A percentile compares a stretch with the other conserved stretches of the same genome.
phyloP scores from a whole-genome alignment of 2,329 filamentous ascomycete species.

The Paramyrothecium roridum region DNA sequence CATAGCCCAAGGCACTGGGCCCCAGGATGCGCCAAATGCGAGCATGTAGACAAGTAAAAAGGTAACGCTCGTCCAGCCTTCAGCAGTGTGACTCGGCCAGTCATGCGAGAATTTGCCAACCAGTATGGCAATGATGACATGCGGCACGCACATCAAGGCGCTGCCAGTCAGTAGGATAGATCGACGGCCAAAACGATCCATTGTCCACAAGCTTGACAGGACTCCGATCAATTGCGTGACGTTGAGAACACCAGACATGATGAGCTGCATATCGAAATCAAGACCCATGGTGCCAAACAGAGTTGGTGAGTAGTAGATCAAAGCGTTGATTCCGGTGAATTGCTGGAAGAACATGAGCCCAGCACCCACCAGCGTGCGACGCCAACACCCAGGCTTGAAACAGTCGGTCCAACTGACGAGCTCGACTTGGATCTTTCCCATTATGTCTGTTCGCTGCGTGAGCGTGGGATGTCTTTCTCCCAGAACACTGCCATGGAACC shows the following conservation, averaged over 20 bases:
- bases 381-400: no score
- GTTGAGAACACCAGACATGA: conserved; percentile 66
- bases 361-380: conserved; percentile 61
- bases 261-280: no score
- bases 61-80: conserved; percentile 65
- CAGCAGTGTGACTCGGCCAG: conserved; percentile 54
- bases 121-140: conserved; percentile 70
- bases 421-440: conserved; percentile 67
- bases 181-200: conserved; percentile 62
- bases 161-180: conserved; percentile 62
- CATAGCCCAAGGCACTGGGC: conserved; percentile 71
- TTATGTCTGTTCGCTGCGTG: conserved; percentile 58
- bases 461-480: conserved; percentile 67
- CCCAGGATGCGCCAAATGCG: conserved; percentile 75
- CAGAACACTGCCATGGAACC: conserved; percentile 72
- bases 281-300: no score
- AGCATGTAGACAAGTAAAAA: conserved; percentile 76
- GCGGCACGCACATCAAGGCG: conserved; percentile 66
- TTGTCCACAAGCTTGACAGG: conserved; percentile 64
- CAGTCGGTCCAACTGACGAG: conserved; percentile 64
- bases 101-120: conserved; percentile 59
- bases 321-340: conserved; percentile 48
- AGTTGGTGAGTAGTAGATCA: conserved; percentile 67
- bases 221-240: no score
- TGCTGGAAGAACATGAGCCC: conserved; percentile 60